Base-by-base conservation (phyloP, 495 filamentous ascomycete genomes). In the Talaromyces trachyspermus region DNA sequence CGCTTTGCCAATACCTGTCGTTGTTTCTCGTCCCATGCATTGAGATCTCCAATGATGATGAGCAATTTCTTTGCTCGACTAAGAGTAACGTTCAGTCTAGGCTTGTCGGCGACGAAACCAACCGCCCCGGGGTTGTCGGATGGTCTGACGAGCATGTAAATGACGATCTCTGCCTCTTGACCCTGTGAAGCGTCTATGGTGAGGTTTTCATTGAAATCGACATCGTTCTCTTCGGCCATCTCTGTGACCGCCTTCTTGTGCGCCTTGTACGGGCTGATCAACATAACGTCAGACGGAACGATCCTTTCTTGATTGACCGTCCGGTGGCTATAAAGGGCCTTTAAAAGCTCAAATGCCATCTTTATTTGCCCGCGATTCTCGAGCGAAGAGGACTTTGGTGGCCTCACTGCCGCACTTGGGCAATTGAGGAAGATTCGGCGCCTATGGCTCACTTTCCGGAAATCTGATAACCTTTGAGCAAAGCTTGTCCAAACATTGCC, bases 201-300 rank as follows among this genome's bases (percentile, higher is more conserved):
- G 18, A 46, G 43, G 26, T 46, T 46, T 19, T 46, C 43, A 4
- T 14, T 6, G 30, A 37, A 46, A 15, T 2, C 43, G 6, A 46
- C 29, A 10, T 19, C 30, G 2, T 35, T 19, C 12, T 46, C 43
- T 18, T 12, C 30, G 6, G 27, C 27, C 27, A 30, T 30, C 12
- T 30, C 7, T 12, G 12, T 18, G 24, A 39, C 36, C 6, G 15
- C 7, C 15, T 39, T 39, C n/a, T 7, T 14, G 6, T 39, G 36
- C 6, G 6, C 36, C 18, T 39, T 39, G 18, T 39, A 39, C 6
- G 36, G 36, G 14, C 36, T 39, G 6, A 39, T 7, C 6, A 39
- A 15, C 18, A 20, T 39, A 14, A 39, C 18, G 20, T 27, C 24
- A 11, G 4, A 12, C 14, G 20, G 26, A 12, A 14, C 2, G 43